These are phyloP conservation scores for Plicaturopsis crispa DNA, from an alignment of 768 basidiomycete species.

Conservation along the genomic window DNA sequence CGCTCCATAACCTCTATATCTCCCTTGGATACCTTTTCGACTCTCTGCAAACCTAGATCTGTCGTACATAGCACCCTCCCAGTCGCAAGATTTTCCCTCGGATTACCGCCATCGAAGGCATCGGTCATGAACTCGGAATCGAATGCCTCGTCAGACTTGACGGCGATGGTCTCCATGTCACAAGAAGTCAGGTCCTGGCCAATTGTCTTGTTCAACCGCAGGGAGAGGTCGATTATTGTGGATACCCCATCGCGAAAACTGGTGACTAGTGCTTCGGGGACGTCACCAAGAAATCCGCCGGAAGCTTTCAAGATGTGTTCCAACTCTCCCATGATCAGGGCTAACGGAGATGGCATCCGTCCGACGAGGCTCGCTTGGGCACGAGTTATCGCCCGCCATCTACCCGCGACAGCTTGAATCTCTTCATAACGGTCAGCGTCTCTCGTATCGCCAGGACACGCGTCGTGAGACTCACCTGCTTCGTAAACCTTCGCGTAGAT, in stretches of 20 bases:
- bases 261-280: background rate
- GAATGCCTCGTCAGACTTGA: slow-evolving; percentile 33
- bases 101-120: slow-evolving; percentile 19
- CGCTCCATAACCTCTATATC: slow-evolving; percentile 40
- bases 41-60: slow-evolving; percentile 41
- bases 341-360: background rate
- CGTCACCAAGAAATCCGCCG: background rate
- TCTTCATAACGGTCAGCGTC: slow-evolving; percentile 17
- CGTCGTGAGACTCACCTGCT: slow-evolving; percentile 19
- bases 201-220: slow-evolving; percentile 34
- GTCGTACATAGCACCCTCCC: slow-evolving; percentile 44
- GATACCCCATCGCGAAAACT: slow-evolving; percentile 25
- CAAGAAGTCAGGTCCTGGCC: slow-evolving; percentile 52
- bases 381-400: slow-evolving; percentile 36
- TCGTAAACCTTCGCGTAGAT: slow-evolving; percentile 27
- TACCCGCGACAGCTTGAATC: slow-evolving; percentile 33
- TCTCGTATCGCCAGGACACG: background rate
- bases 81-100: slow-evolving; percentile 7
- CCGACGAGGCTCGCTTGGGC: slow-evolving; percentile 6
- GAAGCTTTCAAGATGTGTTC: slow-evolving; percentile 2
- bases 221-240: slow-evolving; percentile 24
- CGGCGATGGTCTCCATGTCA: slow-evolving; percentile 45
- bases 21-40: slow-evolving; percentile 27
- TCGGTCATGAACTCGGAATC: slow-evolving; percentile 38
- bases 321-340: background rate